Percentiles rank a stretch among this genome's conserved stretches.
Evolutionary conservation across 805 yeast species (phyloP).

Genomic region (Komagataella ulmi): DNA sequence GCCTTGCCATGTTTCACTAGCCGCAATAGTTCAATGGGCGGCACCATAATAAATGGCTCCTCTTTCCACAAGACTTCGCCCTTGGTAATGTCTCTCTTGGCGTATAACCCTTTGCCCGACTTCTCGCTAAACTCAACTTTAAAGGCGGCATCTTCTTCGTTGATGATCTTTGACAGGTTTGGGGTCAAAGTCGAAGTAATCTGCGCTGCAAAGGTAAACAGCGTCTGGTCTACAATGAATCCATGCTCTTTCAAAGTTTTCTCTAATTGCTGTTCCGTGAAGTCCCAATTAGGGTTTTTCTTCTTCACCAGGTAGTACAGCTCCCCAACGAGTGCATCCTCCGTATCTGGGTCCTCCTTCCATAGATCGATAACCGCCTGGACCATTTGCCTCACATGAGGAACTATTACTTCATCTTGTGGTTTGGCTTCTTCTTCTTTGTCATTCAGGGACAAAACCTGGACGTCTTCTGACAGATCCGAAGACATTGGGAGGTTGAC

Average conservation of each 20-base stretch:
- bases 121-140: slow-evolving; percentile 7
- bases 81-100: slow-evolving; percentile 28
- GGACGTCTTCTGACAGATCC: slow-evolving; percentile 6
- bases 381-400: slow-evolving; percentile 39
- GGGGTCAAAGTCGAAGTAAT: slow-evolving; percentile 41
- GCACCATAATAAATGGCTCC: slow-evolving; percentile 36
- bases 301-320: slow-evolving; percentile 36
- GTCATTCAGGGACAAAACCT: slow-evolving; percentile 17
- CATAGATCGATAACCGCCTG: slow-evolving; percentile 51
- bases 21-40: slow-evolving; percentile 53
- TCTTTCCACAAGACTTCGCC: slow-evolving; percentile 48
- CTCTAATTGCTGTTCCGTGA: slow-evolving; percentile 46
- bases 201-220: slow-evolving; percentile 35
- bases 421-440: slow-evolving; percentile 3
- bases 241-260: slow-evolving; percentile 42
- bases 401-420: slow-evolving; percentile 10
- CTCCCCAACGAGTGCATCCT: slow-evolving; percentile 39
- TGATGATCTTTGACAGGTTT: slow-evolving; percentile 26
- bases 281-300: slow-evolving; percentile 46
- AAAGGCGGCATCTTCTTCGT: slow-evolving; percentile 5
- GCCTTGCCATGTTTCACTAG: slow-evolving; percentile 50
- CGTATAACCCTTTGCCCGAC: slow-evolving; percentile 50
- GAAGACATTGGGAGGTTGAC: not conserved
- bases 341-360: slow-evolving; percentile 54
- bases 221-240: slow-evolving; percentile 28